Conservation (phyloP, 331 rosid genomes). For the Acacia pycnantha region DNA sequence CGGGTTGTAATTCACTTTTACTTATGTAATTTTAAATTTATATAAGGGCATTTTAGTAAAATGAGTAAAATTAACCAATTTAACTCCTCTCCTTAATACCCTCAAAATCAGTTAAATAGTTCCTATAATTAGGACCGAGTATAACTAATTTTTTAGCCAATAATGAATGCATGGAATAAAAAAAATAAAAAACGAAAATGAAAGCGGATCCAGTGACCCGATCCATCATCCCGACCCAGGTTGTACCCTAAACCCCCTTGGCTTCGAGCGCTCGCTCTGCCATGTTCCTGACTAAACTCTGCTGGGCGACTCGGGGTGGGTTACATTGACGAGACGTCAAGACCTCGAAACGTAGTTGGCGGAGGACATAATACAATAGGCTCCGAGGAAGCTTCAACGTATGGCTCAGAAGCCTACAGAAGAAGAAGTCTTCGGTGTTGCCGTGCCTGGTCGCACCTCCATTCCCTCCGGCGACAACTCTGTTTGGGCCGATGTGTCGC, state of each 20-base stretch:
- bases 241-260: slow-evolving; percentile 15
- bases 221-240: not conserved
- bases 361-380: not conserved
- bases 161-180: too few relatives aligned
- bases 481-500: slow-evolving; percentile 87
- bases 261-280: not conserved
- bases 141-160: too few relatives aligned
- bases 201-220: not conserved
- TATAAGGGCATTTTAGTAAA: too few relatives aligned
- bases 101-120: too few relatives aligned
- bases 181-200: too few relatives aligned
- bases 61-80: too few relatives aligned
- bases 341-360: not conserved
- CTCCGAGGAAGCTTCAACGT: not conserved
- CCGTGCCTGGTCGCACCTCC: slow-evolving; percentile 42
- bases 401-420: slow-evolving; percentile 47
- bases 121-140: too few relatives aligned
- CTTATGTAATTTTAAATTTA: too few relatives aligned
- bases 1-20: too few relatives aligned
- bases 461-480: slow-evolving; percentile 78
- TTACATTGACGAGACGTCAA: not conserved
- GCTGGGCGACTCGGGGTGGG: not conserved
- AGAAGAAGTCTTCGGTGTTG: slow-evolving; percentile 24
- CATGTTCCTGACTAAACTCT: not conserved
- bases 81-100: too few relatives aligned